Percentiles rank a stretch among this genome's conserved stretches.
Conservation (phyloP, 2,329 filamentous ascomycete species). For the Massarina eburnea region DNA sequence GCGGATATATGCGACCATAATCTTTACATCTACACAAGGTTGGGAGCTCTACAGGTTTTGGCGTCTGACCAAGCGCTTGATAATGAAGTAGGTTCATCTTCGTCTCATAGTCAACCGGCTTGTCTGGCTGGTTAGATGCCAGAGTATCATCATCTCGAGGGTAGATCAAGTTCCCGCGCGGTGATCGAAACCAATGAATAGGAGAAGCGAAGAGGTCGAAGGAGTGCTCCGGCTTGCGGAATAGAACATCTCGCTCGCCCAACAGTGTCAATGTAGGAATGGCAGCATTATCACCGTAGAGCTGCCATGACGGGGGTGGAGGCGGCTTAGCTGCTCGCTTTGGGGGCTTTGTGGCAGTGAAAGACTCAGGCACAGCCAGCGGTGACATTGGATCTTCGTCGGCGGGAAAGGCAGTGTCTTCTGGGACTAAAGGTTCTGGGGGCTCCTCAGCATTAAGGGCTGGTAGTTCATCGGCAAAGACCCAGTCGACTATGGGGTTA, state of each 20-base stretch:
- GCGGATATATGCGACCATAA: slow-evolving; percentile 47
- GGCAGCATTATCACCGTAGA: slow-evolving; percentile 22
- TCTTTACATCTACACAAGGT: slow-evolving; percentile 31
- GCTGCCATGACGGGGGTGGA: slow-evolving; percentile 30
- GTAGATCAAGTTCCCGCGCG: slow-evolving; percentile 32
- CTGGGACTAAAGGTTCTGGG: slow-evolving; percentile 30
- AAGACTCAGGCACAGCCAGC: slow-evolving; percentile 6
- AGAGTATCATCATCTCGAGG: slow-evolving; percentile 26
- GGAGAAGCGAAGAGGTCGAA: slow-evolving; percentile 56
- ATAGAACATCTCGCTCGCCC: slow-evolving; percentile 41
- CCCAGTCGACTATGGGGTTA: slow-evolving; percentile 53
- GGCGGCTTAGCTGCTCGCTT: slow-evolving; percentile 22
- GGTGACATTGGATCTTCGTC: slow-evolving; percentile 28
- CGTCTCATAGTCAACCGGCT: slow-evolving; percentile 32
- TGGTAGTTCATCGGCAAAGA: slow-evolving; percentile 42
- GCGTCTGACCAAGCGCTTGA: slow-evolving; percentile 17
- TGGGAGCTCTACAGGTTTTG: slow-evolving; percentile 15
- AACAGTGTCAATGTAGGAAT: slow-evolving; percentile 35
- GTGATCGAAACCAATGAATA: slow-evolving; percentile 53
- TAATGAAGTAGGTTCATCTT: slow-evolving; percentile 34
- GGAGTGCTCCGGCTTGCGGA: slow-evolving; percentile 46
- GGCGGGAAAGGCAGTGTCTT: slow-evolving; percentile 35
- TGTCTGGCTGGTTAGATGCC: slow-evolving; percentile 29
- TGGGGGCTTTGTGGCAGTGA: slow-evolving; percentile 4
- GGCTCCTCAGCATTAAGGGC: slow-evolving; percentile 20